Evolutionary conservation across 2,329 filamentous ascomycete genomes (phyloP).

Genomic region (Colletotrichum echinochloae): DNA sequence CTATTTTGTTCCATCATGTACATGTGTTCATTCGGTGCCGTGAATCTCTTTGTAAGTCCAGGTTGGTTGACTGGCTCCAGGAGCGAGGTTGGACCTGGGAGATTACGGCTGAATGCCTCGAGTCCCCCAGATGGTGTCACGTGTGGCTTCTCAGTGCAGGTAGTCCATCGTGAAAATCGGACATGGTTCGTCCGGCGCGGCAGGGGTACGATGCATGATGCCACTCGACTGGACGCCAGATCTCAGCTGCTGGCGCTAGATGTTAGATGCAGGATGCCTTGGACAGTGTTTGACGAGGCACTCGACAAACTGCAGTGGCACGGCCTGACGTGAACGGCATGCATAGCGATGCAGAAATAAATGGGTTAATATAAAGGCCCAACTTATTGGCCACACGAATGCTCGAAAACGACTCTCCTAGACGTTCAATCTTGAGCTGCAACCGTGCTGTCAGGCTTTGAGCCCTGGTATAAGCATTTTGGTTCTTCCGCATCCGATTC

Average conservation of each 20-base stretch:
- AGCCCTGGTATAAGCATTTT: neutral
- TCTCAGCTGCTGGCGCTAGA: constrained; percentile 33
- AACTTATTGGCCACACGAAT: neutral
- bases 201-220: constrained; percentile 14
- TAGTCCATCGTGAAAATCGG: constrained; percentile 9
- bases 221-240: constrained; percentile 1
- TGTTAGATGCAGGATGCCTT: neutral
- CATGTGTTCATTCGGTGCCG: neutral
- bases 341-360: constrained; percentile 1
- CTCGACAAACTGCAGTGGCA: neutral
- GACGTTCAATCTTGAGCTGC: neutral
- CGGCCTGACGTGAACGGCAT: neutral
- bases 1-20: constrained; percentile 4
- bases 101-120: neutral
- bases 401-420: neutral
- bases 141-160: neutral
- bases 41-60: neutral
- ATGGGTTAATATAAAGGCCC: neutral
- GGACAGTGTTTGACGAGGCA: neutral
- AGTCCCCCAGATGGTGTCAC: neutral
- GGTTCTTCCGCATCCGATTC: constrained; percentile 5
- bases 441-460: neutral
- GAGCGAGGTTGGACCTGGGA: neutral
- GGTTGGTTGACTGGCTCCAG: neutral
- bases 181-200: constrained; percentile 12